Conservation (phyloP, 805 yeast species). For the Yueomyces sinensis region DNA sequence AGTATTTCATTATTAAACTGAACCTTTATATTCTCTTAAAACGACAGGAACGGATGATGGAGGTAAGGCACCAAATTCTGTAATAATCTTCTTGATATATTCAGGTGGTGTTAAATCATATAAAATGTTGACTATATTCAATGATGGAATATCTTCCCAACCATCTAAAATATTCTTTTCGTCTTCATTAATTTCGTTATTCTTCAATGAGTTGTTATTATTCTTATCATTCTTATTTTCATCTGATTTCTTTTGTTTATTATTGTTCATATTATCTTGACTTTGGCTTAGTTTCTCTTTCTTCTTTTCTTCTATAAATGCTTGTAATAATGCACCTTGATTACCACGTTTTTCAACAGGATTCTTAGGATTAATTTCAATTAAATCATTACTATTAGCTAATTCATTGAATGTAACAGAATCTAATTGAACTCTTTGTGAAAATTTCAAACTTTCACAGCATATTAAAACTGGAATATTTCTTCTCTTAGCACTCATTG, state of each 20-base stretch:
- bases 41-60: slow-evolving; percentile 98
- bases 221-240: slow-evolving; percentile 10
- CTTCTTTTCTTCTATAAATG: slow-evolving; percentile 35
- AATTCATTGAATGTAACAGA: slow-evolving; percentile 90
- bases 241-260: slow-evolving; percentile 17
- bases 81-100: slow-evolving; percentile 85
- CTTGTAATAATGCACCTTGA: slow-evolving; percentile 52
- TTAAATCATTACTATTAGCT: slow-evolving; percentile 63
- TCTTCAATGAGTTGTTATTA: slow-evolving; percentile 1
- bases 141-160: slow-evolving; percentile 50
- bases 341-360: slow-evolving; percentile 36
- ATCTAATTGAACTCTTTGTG: slow-evolving; percentile 91
- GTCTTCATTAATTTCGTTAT: slow-evolving; percentile 6
- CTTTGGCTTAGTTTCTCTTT: slow-evolving; percentile 19
- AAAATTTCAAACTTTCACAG: slow-evolving; percentile 88
- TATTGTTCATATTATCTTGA: slow-evolving; percentile 14
- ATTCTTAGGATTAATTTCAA: slow-evolving; percentile 36
- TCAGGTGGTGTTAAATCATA: slow-evolving; percentile 93
- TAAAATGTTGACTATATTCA: slow-evolving; percentile 72
- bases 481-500: slow-evolving; percentile 78
- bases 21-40: slow-evolving; percentile 72
- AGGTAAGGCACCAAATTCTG: slow-evolving; percentile 92
- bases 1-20: slow-evolving; percentile 21
- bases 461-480: slow-evolving; percentile 91
- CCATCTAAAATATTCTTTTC: slow-evolving; percentile 32